Evolutionary conservation across 768 basidiomycete species (phyloP).

Genomic region (Lactarius quietus): DNA sequence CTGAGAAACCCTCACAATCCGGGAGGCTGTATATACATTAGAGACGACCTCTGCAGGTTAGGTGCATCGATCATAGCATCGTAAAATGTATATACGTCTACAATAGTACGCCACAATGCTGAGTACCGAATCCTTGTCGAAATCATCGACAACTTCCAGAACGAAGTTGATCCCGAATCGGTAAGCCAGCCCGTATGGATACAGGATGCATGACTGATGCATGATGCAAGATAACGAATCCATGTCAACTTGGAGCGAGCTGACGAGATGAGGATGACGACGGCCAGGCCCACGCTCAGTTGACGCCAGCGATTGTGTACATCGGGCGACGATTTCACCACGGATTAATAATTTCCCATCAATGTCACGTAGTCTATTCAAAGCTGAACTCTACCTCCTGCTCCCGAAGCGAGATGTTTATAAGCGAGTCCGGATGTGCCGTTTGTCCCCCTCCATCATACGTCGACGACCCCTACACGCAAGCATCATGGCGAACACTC

Average conservation of each 20-base stretch:
- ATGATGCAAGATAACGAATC: no score
- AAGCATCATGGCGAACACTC: conserved; percentile 26
- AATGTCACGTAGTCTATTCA: not conserved
- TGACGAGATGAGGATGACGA: no score
- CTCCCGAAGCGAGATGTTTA: not conserved
- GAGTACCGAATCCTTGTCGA: no score
- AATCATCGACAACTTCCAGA: no score
- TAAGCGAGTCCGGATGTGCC: not conserved
- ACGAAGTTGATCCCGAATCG: no score
- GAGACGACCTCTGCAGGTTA: not conserved
- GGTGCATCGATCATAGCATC: not conserved
- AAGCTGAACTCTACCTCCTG: not conserved
- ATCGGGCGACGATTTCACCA: not conserved
- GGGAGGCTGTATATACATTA: not conserved
- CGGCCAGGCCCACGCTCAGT: no score
- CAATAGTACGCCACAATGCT: not conserved
- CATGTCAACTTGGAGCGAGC: no score
- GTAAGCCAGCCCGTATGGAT: no score
- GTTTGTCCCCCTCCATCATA: not conserved
- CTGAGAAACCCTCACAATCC: not conserved
- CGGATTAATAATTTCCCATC: not conserved
- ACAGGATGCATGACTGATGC: no score
- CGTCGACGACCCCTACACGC: conserved; percentile 1
- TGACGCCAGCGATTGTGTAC: no score
- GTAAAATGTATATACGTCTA: not conserved